Percentiles rank a stretch among this genome's conserved stretches.
Conservation (phyloP, 1,284 basidiomycete genomes). For the Apiotrichum montevideense region DNA sequence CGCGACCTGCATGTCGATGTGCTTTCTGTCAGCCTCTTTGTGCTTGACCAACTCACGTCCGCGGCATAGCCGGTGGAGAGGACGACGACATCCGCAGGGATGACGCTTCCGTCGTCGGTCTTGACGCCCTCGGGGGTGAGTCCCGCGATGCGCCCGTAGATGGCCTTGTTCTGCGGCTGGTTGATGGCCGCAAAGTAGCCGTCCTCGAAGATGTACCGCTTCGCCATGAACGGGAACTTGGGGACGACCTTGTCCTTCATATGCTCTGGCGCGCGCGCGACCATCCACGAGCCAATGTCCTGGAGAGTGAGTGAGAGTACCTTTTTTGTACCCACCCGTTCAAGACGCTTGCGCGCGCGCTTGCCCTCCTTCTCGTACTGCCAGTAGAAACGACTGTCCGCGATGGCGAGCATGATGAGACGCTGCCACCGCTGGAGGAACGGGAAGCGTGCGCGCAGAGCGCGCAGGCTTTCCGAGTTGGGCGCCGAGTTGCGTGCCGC, state of each 20-base stretch:
- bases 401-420: conserved; percentile 6
- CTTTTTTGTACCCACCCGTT: conserved; percentile 1
- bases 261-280: conserved; percentile 7
- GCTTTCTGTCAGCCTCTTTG: background rate
- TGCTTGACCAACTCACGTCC: conserved; percentile 1
- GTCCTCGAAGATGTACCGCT: conserved; percentile 16
- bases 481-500: conserved; percentile 12
- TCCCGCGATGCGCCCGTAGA: conserved; percentile 14
- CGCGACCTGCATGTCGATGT: conserved; percentile 15
- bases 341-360: conserved; percentile 6
- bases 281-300: conserved; percentile 11
- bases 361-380: conserved; percentile 14
- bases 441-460: conserved; percentile 8
- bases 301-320: background rate
- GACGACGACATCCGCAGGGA: conserved; percentile 16
- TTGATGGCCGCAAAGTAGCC: conserved; percentile 19
- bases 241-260: conserved; percentile 17
- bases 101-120: conserved; percentile 13
- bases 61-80: conserved; percentile 18
- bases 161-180: conserved; percentile 9
- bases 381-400: conserved; percentile 11
- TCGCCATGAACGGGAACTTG: conserved; percentile 6
- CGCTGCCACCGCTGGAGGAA: conserved; percentile 12
- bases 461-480: conserved; percentile 4
- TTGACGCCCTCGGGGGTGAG: conserved; percentile 8